Evolutionary conservation across 139 green algal species (phyloP).

Genomic region (Coccomyxa sp.): DNA sequence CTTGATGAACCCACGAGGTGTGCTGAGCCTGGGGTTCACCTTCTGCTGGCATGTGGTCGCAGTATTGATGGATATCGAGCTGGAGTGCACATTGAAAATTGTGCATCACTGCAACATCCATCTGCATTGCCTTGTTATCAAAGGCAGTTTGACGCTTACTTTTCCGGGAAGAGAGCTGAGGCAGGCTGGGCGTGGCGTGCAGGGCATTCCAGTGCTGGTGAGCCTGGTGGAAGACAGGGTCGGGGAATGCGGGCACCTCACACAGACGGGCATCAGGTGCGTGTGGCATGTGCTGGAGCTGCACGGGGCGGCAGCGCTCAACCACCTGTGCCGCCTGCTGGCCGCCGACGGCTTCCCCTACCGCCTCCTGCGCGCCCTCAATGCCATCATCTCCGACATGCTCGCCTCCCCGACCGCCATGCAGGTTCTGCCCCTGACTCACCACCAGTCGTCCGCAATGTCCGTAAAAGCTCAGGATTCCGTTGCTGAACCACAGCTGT

Average conservation of each 20-base stretch:
- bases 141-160: too few species aligned
- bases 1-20: too few species aligned
- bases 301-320: constrained; percentile 29
- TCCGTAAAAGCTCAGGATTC: too few species aligned
- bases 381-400: neutral
- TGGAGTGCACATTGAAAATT: too few species aligned
- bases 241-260: constrained; percentile 26
- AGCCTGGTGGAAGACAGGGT: constrained; percentile 42
- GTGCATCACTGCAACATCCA: too few species aligned
- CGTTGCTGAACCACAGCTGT: too few species aligned
- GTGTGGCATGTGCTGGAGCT: constrained; percentile 57
- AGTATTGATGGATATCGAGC: too few species aligned
- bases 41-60: too few species aligned
- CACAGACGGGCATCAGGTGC: constrained; percentile 32
- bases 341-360: constrained; percentile 12
- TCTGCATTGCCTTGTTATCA: too few species aligned
- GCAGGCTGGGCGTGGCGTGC: neutral
- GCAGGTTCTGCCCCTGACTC: neutral
- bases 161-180: too few species aligned
- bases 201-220: constrained; percentile 49
- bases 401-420: neutral
- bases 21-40: too few species aligned
- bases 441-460: too few species aligned
- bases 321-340: constrained; percentile 50
- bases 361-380: constrained; percentile 15